Evolutionary conservation across 148 eudicot species (phyloP).

Genomic region (Beta vulgaris): DNA sequence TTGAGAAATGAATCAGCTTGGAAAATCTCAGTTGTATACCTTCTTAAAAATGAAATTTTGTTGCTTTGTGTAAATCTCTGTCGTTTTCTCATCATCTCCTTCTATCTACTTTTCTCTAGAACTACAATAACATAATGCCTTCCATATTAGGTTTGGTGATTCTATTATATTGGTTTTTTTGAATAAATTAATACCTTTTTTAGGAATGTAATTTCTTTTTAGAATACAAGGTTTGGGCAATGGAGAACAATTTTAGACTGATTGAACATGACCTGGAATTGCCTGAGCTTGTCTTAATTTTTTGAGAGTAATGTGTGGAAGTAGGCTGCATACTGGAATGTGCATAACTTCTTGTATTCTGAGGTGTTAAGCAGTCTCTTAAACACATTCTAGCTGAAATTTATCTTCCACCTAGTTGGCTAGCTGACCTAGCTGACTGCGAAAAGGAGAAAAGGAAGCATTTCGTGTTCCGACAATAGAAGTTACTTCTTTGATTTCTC

Average conservation of each 20-base stretch:
- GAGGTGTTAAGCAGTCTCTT: background rate
- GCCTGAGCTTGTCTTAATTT: background rate
- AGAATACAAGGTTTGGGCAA: background rate
- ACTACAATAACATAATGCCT: background rate
- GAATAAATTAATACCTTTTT: too few species aligned
- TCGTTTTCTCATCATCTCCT: too few species aligned
- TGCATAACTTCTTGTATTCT: background rate
- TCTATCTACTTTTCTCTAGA: background rate
- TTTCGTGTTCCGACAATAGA: background rate
- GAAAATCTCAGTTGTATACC: too few species aligned
- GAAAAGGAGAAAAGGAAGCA: background rate
- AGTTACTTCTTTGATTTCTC: background rate
- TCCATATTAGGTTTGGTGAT: too few species aligned
- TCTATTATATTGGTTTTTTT: too few species aligned
- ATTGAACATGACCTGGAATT: background rate
- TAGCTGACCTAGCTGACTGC: background rate
- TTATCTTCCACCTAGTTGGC: background rate
- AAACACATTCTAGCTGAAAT: background rate
- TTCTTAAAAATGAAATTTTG: background rate
- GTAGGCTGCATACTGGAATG: constrained; percentile 6
- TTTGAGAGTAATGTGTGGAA: background rate
- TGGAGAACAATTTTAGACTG: background rate
- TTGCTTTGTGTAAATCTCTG: background rate
- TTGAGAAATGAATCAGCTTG: background rate
- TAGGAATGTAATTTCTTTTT: background rate